phyloP scores from a whole-genome alignment of 2,329 filamentous ascomycete species.

The Penicillium sumatraense region DNA sequence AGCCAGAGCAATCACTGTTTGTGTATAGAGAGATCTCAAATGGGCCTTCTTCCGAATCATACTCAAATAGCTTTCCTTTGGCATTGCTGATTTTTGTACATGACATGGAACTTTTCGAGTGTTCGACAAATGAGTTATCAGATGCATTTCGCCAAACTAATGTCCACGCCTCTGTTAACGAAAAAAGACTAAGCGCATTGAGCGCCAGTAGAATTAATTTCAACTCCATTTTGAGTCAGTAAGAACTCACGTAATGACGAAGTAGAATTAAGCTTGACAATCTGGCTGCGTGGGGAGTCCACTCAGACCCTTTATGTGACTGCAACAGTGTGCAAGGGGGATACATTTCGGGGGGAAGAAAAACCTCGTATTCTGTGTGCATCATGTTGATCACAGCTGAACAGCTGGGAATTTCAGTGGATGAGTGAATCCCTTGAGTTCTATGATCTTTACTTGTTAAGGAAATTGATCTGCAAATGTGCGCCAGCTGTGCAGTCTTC shows the following conservation, averaged over 20 bases:
- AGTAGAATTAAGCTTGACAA: not conserved
- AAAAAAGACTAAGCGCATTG: constrained; percentile 4
- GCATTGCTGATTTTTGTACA: constrained; percentile 14
- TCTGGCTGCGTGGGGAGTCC: not conserved
- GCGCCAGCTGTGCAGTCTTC: constrained; percentile 2
- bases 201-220: not conserved
- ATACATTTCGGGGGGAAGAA: not conserved
- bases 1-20: constrained; percentile 11
- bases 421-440: not conserved
- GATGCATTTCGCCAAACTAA: constrained; percentile 16
- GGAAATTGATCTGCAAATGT: constrained; percentile 7
- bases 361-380: constrained; percentile 8
- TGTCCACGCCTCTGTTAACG: constrained; percentile 10
- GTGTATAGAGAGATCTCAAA: constrained; percentile 13
- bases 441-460: constrained; percentile 1
- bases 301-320: not conserved
- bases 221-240: not conserved
- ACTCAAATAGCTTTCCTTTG: constrained; percentile 13
- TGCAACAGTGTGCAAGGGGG: constrained; percentile 5
- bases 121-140: constrained; percentile 8
- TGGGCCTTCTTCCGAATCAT: constrained; percentile 11
- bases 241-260: too few relatives aligned
- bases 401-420: not conserved
- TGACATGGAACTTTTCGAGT: constrained; percentile 4
- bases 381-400: constrained; percentile 1